Evolutionary conservation across 148 eudicot species (phyloP).

Genomic region (Chenopodium suecicum): DNA sequence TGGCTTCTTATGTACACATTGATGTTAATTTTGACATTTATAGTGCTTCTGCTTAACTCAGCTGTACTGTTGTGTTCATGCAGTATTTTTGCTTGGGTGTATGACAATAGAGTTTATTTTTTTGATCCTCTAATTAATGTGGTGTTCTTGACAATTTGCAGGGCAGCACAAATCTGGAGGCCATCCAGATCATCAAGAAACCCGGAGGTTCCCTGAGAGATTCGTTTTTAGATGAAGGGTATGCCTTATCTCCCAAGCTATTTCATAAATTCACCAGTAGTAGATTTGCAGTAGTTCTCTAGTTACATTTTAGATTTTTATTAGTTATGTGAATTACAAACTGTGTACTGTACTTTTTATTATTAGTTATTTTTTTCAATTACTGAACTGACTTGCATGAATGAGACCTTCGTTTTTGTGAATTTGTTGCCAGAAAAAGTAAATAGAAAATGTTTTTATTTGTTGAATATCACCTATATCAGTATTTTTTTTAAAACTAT

Average conservation of each 20-base stretch:
- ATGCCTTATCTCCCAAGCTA: background rate
- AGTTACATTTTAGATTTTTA: background rate
- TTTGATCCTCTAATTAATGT: background rate
- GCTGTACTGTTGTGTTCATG: background rate
- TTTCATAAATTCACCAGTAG: background rate
- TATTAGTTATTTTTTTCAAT: background rate
- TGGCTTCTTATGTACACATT: background rate
- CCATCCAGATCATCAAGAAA: conserved; percentile 97
- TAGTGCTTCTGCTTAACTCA: conserved; percentile 7
- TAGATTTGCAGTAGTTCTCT: conserved; percentile 2
- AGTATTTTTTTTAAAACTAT: background rate
- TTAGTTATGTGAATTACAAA: background rate
- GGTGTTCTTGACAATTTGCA: conserved; percentile 37
- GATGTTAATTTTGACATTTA: background rate
- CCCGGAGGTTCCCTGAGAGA: conserved; percentile 94
- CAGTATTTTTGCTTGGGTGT: conserved; percentile 5
- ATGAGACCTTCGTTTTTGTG: background rate
- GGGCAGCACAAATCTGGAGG: conserved; percentile 97
- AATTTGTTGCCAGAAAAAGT: background rate
- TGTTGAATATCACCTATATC: background rate
- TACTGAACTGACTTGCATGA: background rate
- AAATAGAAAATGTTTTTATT: background rate
- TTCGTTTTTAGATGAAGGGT: conserved; percentile 97
- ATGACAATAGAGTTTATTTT: background rate
- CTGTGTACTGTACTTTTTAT: background rate